Evolutionary conservation across 78 protist genomes (phyloP).

Genomic region (Pigoraptor vietnamica): DNA sequence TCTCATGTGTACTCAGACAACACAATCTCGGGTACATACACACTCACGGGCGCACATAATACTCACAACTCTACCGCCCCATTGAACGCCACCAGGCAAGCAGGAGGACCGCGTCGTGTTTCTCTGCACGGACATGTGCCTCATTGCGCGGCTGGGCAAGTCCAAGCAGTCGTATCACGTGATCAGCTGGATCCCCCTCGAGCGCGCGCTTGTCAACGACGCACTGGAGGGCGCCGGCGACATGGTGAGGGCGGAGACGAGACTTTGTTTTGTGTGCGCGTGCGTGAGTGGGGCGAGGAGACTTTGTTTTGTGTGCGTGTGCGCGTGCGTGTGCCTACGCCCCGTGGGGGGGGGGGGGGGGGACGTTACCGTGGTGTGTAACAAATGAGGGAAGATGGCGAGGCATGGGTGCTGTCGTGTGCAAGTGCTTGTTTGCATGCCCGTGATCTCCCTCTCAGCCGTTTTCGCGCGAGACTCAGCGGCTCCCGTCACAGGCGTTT

Average conservation of each 20-base stretch:
- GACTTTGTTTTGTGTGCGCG: neutral
- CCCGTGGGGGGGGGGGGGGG: no score
- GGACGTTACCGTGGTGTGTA: no score
- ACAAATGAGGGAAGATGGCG: no score
- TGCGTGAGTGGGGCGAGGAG: no score
- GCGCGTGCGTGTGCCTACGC: no score
- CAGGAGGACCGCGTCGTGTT: neutral
- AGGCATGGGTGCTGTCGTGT: no score
- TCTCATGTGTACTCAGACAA: no score
- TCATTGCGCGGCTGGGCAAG: neutral
- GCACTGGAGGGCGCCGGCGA: neutral
- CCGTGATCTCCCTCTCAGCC: neutral
- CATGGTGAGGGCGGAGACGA: neutral
- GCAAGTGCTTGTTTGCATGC: neutral
- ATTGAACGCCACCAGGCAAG: no score
- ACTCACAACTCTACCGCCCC: no score
- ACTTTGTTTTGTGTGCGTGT: no score
- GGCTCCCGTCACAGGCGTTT: neutral
- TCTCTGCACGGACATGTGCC: neutral
- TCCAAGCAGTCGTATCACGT: neutral
- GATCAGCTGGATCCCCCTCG: neutral
- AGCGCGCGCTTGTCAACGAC: neutral
- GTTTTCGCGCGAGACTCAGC: neutral
- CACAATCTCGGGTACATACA: no score
- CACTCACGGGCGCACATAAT: no score